phyloP scores from a whole-genome alignment of 2,329 filamentous ascomycete species.

The Fusarium cicatricum region DNA sequence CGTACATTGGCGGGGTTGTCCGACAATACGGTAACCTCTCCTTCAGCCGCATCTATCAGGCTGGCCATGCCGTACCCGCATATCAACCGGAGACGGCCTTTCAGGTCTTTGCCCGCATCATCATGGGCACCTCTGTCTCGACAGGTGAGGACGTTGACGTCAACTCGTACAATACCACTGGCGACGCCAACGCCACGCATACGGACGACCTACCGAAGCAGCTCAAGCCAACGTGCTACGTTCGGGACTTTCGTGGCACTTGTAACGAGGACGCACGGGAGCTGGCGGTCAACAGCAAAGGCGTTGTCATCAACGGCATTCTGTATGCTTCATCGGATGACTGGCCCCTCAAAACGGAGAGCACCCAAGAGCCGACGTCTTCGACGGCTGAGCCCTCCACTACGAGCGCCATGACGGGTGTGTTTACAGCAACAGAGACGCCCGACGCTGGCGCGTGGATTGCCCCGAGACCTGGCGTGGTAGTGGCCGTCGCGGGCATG shows the following conservation, averaged over 20 bases:
- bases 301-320: conserved; percentile 68
- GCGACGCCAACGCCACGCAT: conserved; percentile 64
- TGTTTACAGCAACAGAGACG: conserved; percentile 49
- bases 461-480: conserved; percentile 11
- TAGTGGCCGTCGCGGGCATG: conserved; percentile 24
- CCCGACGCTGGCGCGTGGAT: conserved; percentile 37
- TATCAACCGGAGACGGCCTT: conserved; percentile 69
- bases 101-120: conserved; percentile 67
- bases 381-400: conserved; percentile 28
- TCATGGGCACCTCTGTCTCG: conserved; percentile 63
- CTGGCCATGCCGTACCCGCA: conserved; percentile 69
- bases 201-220: conserved; percentile 60
- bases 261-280: conserved; percentile 61
- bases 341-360: conserved; percentile 49
- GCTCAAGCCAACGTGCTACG: conserved; percentile 65
- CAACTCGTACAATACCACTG: conserved; percentile 63
- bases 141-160: conserved; percentile 63
- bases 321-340: conserved; percentile 55
- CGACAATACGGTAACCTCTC: conserved; percentile 80
- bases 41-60: conserved; percentile 72
- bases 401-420: conserved; percentile 41
- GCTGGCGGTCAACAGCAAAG: conserved; percentile 58
- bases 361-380: conserved; percentile 36
- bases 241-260: conserved; percentile 59
- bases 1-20: conserved; percentile 75